Evolutionary conservation across 257 asterid genomes (phyloP).

Genomic region (Scutellaria barbata): DNA sequence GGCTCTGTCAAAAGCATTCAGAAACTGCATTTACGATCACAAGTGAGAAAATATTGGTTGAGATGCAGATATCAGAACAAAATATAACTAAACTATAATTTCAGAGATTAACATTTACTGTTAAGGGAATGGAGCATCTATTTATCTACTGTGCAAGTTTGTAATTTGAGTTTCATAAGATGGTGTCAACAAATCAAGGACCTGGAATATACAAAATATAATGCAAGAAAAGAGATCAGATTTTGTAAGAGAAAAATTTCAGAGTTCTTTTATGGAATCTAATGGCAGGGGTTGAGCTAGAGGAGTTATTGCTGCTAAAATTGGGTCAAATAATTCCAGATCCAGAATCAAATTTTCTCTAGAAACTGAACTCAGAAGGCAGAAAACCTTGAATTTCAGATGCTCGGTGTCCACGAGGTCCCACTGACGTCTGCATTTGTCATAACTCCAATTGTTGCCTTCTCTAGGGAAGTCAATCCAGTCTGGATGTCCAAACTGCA

Average conservation of each 20-base stretch:
- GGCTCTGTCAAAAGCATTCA: slow-evolving; percentile 91
- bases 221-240: slow-evolving; percentile 11
- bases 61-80: slow-evolving; percentile 29
- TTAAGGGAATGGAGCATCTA: not conserved
- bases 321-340: slow-evolving; percentile 13
- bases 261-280: slow-evolving; percentile 12
- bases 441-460: slow-evolving; percentile 91
- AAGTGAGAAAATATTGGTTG: slow-evolving; percentile 27
- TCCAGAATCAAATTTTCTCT: slow-evolving; percentile 22
- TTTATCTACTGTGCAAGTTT: slow-evolving; percentile 14
- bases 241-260: slow-evolving; percentile 18
- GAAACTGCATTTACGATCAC: slow-evolving; percentile 68
- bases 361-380: slow-evolving; percentile 26
- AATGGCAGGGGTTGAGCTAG: slow-evolving; percentile 15
- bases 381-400: slow-evolving; percentile 86
- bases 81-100: slow-evolving; percentile 11
- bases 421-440: slow-evolving; percentile 97
- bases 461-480: slow-evolving; percentile 99
- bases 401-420: slow-evolving; percentile 79
- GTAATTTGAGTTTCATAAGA: slow-evolving; percentile 15
- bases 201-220: not conserved
- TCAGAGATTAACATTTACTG: not conserved
- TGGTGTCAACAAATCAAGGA: slow-evolving; percentile 10
- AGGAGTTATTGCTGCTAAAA: slow-evolving; percentile 20
- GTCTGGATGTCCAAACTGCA: slow-evolving; percentile 97